These are phyloP conservation scores for Pulicaria dysenterica DNA, from an alignment of 129 eudicot genomes.

Conservation along the genomic window DNA sequence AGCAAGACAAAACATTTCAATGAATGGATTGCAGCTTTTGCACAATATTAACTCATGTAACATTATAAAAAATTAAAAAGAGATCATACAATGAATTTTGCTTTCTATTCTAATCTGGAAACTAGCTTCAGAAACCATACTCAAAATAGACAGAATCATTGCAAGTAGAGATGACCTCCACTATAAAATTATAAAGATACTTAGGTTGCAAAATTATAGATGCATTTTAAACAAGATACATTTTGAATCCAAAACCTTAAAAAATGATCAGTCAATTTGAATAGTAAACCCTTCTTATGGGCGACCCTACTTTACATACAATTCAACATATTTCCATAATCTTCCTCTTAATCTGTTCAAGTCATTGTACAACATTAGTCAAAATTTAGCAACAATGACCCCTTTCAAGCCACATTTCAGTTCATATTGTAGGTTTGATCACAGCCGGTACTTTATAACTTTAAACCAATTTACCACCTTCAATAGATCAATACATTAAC, in stretches of 20 bases:
- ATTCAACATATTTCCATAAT: not conserved
- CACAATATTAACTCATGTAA: not conserved
- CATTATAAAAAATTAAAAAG: not conserved
- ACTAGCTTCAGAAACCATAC: conserved; percentile 15
- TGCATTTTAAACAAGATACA: not conserved
- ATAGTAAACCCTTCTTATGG: not conserved
- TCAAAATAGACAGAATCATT: conserved; percentile 7
- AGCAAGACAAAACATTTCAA: conserved; percentile 6
- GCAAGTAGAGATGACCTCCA: not conserved
- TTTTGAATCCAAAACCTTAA: not conserved
- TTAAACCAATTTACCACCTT: conserved; percentile 2
- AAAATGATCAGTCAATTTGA: not conserved
- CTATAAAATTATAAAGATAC: not conserved
- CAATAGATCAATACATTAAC: conserved; percentile 15
- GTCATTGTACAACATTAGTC: not conserved
- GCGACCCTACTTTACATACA: not conserved
- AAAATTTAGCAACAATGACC: not conserved
- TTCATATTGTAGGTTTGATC: not conserved
- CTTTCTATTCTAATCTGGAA: not conserved
- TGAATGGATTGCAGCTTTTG: not conserved
- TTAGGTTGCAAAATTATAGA: conserved; percentile 6
- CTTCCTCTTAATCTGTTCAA: not conserved
- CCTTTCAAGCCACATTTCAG: conserved; percentile 14
- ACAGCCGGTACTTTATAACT: conserved; percentile 7
- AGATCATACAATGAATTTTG: not conserved